A percentile compares a stretch with the other conserved stretches of the same genome.
Evolutionary conservation across 257 asterid genomes (phyloP).

Genomic region (Solanum megistacrolobum): DNA sequence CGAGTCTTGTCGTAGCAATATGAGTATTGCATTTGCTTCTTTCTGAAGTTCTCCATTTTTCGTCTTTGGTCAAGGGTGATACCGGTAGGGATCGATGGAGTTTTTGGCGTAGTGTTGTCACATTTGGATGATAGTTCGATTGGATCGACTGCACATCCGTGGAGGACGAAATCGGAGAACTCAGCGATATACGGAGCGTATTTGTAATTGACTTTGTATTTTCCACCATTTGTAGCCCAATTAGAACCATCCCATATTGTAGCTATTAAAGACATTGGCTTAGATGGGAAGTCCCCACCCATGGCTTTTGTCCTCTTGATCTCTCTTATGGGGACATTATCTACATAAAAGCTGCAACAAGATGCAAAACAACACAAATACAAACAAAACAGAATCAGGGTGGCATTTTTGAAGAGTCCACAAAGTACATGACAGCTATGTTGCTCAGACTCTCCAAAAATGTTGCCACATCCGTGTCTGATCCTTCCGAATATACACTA

Average conservation of each 20-base stretch:
- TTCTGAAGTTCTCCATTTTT: slow-evolving; percentile 48
- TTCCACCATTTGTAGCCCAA: slow-evolving; percentile 91
- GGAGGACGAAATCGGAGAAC: slow-evolving; percentile 65
- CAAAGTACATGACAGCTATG: neutral
- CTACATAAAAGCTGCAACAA: slow-evolving; percentile 66
- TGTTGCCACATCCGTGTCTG: neutral
- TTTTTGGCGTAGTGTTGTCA: slow-evolving; percentile 12
- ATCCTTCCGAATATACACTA: neutral
- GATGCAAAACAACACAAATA: neutral
- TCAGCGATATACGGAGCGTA: slow-evolving; percentile 61
- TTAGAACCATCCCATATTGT: slow-evolving; percentile 90
- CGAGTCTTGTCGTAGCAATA: slow-evolving; percentile 67
- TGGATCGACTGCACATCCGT: slow-evolving; percentile 68
- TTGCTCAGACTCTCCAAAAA: neutral
- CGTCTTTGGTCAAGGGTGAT: slow-evolving; percentile 30
- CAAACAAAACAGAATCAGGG: slow-evolving; percentile 12
- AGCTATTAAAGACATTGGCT: slow-evolving; percentile 75
- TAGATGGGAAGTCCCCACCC: slow-evolving; percentile 87
- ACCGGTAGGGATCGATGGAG: slow-evolving; percentile 19
- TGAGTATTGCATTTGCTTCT: slow-evolving; percentile 61
- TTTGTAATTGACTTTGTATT: slow-evolving; percentile 56
- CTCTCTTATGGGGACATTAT: slow-evolving; percentile 73
- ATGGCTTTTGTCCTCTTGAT: slow-evolving; percentile 47
- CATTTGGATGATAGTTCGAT: slow-evolving; percentile 33
- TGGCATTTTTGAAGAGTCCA: neutral